These are phyloP conservation scores for Aspergillus hancockii DNA, from an alignment of 495 filamentous ascomycete genomes.

Conservation along the genomic window DNA sequence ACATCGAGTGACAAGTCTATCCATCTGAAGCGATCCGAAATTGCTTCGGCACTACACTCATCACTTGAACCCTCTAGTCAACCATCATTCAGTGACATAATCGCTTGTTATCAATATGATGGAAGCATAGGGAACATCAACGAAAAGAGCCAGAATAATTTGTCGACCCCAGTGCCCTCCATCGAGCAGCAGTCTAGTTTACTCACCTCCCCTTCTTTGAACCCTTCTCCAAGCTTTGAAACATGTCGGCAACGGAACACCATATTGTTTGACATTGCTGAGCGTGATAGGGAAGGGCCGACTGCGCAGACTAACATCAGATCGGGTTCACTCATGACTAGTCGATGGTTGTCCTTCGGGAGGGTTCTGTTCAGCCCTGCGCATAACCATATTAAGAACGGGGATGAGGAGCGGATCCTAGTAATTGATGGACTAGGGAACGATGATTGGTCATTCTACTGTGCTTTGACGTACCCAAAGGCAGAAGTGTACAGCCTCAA, in stretches of 20 bases:
- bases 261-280: slow-evolving; percentile 47
- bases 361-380: slow-evolving; percentile 93
- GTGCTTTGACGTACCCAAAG: slow-evolving; percentile 83
- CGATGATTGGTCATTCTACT: slow-evolving; percentile 98
- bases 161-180: slow-evolving; percentile 12
- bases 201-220: slow-evolving; percentile 31
- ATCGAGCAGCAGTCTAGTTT: slow-evolving; percentile 33
- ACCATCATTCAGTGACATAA: slow-evolving; percentile 41
- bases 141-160: neutral
- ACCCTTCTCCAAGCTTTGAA: slow-evolving; percentile 34
- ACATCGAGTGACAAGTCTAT: slow-evolving; percentile 37
- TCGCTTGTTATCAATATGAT: slow-evolving; percentile 33
- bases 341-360: slow-evolving; percentile 91
- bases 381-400: slow-evolving; percentile 72
- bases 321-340: slow-evolving; percentile 75
- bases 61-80: slow-evolving; percentile 43
- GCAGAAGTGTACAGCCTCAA: slow-evolving; percentile 79
- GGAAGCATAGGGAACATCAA: slow-evolving; percentile 17
- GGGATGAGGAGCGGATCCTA: slow-evolving; percentile 63
- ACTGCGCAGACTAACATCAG: slow-evolving; percentile 78
- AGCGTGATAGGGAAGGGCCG: slow-evolving; percentile 61
- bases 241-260: slow-evolving; percentile 41
- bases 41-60: slow-evolving; percentile 43
- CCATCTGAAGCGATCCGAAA: slow-evolving; percentile 42
- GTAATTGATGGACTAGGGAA: slow-evolving; percentile 90